A percentile compares a stretch with the other conserved stretches of the same genome.
Conservation (phyloP, 2,329 filamentous ascomycete genomes). For the Colletotrichum salicis region DNA sequence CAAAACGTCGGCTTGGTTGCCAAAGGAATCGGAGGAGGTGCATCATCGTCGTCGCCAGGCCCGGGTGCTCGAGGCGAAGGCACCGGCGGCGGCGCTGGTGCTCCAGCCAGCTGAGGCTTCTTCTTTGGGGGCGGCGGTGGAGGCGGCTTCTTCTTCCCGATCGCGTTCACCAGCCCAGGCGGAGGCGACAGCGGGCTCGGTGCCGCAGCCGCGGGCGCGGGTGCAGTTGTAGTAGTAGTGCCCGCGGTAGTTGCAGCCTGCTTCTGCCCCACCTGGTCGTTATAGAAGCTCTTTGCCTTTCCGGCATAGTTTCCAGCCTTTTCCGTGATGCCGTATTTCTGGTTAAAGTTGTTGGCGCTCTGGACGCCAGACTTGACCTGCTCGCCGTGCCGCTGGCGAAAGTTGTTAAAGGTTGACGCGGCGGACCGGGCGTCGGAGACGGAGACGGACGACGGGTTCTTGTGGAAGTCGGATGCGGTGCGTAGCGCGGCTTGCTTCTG, state of each 20-base stretch:
- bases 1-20: conserved; percentile 61
- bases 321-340: conserved; percentile 68
- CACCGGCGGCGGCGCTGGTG: conserved; percentile 24
- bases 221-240: not conserved
- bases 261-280: conserved; percentile 31
- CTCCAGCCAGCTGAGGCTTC: conserved; percentile 53
- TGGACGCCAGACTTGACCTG: conserved; percentile 71
- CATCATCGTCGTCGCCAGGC: conserved; percentile 42
- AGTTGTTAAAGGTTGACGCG: conserved; percentile 72
- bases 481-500: conserved; percentile 73
- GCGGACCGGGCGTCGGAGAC: conserved; percentile 67
- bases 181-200: conserved; percentile 23
- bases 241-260: not conserved
- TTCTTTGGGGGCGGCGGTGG: conserved; percentile 65
- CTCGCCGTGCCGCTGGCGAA: conserved; percentile 76
- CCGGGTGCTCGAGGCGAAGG: conserved; percentile 22
- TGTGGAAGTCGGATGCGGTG: conserved; percentile 68
- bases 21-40: conserved; percentile 64
- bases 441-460: conserved; percentile 70
- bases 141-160: conserved; percentile 64
- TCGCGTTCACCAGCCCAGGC: conserved; percentile 35
- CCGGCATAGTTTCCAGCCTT: conserved; percentile 46
- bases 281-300: not conserved
- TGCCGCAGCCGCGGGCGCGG: too few species aligned
- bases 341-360: conserved; percentile 66